A percentile compares a stretch with the other conserved stretches of the same genome.
phyloP scores from a whole-genome alignment of 345 rosid genomes.

The Psidium guajava region DNA sequence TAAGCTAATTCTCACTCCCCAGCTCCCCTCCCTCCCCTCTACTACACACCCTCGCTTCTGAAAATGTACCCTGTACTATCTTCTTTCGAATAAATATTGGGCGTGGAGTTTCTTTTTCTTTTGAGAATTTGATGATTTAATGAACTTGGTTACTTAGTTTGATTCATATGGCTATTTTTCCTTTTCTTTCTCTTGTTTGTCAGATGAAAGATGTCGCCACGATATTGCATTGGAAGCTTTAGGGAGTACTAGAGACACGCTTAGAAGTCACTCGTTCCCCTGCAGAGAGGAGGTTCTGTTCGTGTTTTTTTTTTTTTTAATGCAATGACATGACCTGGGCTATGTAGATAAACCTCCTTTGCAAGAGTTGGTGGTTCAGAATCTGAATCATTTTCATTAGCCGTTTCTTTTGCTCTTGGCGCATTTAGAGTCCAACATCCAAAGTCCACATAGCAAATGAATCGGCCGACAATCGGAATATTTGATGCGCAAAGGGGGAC shows the following conservation, averaged over 20 bases:
- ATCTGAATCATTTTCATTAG: background rate
- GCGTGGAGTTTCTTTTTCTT: background rate
- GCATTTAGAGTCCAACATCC: background rate
- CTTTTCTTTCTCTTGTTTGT: slow-evolving; percentile 18
- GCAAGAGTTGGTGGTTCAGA: background rate
- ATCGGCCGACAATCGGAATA: background rate
- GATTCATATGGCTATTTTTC: slow-evolving; percentile 27
- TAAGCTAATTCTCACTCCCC: background rate
- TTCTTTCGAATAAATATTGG: background rate
- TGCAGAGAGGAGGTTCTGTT: slow-evolving; percentile 14
- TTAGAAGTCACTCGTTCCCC: slow-evolving; percentile 13
- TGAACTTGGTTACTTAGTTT: background rate
- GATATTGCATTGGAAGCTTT: slow-evolving; percentile 98
- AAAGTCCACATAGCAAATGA: background rate
- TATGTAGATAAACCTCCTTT: slow-evolving; percentile 11
- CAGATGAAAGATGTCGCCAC: slow-evolving; percentile 99
- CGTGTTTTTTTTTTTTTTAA: background rate
- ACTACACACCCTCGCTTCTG: too few species aligned
- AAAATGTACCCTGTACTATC: background rate
- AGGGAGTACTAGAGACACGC: slow-evolving; percentile 13
- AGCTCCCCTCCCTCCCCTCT: too few species aligned
- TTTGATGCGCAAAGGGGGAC: background rate
- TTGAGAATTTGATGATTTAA: background rate
- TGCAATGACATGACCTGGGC: slow-evolving; percentile 3
- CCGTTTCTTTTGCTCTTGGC: background rate